Evolutionary conservation across 345 rosid genomes (phyloP).

Genomic region (Hypericum androsaemum): DNA sequence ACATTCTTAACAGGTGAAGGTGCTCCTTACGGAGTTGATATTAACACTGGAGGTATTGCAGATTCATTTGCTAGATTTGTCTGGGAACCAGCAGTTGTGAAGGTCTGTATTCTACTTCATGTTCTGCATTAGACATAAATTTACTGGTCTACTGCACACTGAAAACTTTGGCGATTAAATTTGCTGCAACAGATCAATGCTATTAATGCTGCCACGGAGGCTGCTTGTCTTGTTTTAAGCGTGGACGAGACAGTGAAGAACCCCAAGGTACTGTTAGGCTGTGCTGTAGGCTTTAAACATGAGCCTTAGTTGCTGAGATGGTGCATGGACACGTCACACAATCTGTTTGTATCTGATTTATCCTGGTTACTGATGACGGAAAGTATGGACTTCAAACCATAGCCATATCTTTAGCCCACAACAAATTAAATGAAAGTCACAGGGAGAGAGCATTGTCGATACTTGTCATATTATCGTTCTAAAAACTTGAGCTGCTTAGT

Average conservation of each 20-base stretch:
- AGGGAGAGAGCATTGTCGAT: too few relatives aligned
- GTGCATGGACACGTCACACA: too few relatives aligned
- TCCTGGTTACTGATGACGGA: too few relatives aligned
- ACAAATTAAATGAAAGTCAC: too few relatives aligned
- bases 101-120: slow-evolving; percentile 29
- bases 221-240: slow-evolving; percentile 88
- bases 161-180: not conserved
- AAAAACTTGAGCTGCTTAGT: too few relatives aligned
- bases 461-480: too few relatives aligned
- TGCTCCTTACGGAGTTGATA: slow-evolving; percentile 85
- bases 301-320: too few relatives aligned
- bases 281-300: not conserved
- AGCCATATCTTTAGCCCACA: too few relatives aligned
- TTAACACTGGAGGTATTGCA: slow-evolving; percentile 86
- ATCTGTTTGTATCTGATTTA: too few relatives aligned
- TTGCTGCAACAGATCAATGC: slow-evolving; percentile 70
- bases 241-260: slow-evolving; percentile 98
- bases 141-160: not conserved
- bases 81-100: slow-evolving; percentile 98
- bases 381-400: too few relatives aligned
- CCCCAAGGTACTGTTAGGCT: slow-evolving; percentile 59
- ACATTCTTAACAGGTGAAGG: slow-evolving; percentile 54
- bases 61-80: slow-evolving; percentile 96
- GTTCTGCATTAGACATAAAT: not conserved
- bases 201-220: slow-evolving; percentile 96